phyloP scores from a whole-genome alignment of 2,329 filamentous ascomycete species.

The Arthrobotrys entomopaga region DNA sequence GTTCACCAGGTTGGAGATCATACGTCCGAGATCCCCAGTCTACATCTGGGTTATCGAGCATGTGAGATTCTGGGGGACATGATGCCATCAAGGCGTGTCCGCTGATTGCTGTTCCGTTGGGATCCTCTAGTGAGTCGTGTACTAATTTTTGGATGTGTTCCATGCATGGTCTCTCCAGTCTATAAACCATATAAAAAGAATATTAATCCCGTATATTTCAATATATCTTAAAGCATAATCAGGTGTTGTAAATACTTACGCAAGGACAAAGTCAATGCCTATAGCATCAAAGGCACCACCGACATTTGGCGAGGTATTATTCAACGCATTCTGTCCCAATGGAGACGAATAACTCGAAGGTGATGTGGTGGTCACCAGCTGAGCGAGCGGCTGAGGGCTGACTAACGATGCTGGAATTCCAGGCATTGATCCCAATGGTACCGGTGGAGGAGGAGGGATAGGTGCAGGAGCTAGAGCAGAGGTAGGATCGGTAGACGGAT shows the following conservation, averaged over 20 bases:
- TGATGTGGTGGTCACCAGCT: constrained; percentile 43
- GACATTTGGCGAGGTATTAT: constrained; percentile 35
- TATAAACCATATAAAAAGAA: constrained; percentile 60
- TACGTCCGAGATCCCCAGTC: constrained; percentile 77
- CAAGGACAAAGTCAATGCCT: constrained; percentile 89
- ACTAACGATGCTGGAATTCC: constrained; percentile 57
- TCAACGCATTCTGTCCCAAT: constrained; percentile 11
- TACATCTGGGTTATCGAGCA: constrained; percentile 68
- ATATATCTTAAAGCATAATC: constrained; percentile 60
- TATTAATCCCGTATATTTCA: constrained; percentile 12
- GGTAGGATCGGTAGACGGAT: constrained; percentile 56
- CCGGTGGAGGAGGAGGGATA: constrained; percentile 51
- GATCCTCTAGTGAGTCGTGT: constrained; percentile 69
- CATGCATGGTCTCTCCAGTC: constrained; percentile 94
- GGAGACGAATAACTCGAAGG: constrained; percentile 53
- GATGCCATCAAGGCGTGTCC: constrained; percentile 95
- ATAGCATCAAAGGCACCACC: constrained; percentile 79
- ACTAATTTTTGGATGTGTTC: constrained; percentile 81
- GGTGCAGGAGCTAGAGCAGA: constrained; percentile 50
- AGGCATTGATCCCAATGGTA: constrained; percentile 54
- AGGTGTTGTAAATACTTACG: constrained; percentile 78
- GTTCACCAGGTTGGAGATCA: constrained; percentile 78
- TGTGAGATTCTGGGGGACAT: constrained; percentile 76
- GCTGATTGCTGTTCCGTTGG: constrained; percentile 72
- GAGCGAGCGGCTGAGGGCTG: constrained; percentile 31